phyloP scores from a whole-genome alignment of 305 asterid species.

The Withania somnifera region DNA sequence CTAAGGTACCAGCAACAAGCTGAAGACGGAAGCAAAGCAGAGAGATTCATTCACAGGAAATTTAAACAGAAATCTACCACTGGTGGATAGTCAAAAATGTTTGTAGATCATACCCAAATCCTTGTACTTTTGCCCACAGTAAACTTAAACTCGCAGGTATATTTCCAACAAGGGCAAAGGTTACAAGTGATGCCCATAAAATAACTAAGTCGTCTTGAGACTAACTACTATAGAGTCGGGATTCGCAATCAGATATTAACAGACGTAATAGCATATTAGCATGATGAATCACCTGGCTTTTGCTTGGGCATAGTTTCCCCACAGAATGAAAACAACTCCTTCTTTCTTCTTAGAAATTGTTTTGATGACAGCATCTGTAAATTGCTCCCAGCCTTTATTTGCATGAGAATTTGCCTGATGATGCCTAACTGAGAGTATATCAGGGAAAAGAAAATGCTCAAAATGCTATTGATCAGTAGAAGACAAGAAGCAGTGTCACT shows the following conservation, averaged over 20 bases:
- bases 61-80: background rate
- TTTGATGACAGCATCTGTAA: slow-evolving; percentile 86
- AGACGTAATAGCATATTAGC: background rate
- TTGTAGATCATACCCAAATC: background rate
- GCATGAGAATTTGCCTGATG: slow-evolving; percentile 96
- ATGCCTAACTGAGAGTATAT: slow-evolving; percentile 50
- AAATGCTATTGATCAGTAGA: background rate
- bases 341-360: slow-evolving; percentile 64
- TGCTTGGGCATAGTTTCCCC: slow-evolving; percentile 99
- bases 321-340: slow-evolving; percentile 92
- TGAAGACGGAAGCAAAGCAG: background rate
- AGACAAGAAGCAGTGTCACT: background rate
- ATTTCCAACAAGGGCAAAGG: background rate
- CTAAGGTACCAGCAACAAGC: background rate
- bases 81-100: background rate
- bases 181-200: background rate
- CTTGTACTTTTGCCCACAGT: background rate
- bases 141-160: background rate
- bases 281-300: slow-evolving; percentile 48
- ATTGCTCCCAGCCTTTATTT: slow-evolving; percentile 95
- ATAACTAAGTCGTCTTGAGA: background rate
- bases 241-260: background rate
- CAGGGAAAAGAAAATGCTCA: background rate
- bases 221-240: background rate
- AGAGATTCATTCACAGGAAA: background rate